A percentile compares a stretch with the other conserved stretches of the same genome.
phyloP scores from a whole-genome alignment of 441 rosid species.

The Corymbia citriodora region DNA sequence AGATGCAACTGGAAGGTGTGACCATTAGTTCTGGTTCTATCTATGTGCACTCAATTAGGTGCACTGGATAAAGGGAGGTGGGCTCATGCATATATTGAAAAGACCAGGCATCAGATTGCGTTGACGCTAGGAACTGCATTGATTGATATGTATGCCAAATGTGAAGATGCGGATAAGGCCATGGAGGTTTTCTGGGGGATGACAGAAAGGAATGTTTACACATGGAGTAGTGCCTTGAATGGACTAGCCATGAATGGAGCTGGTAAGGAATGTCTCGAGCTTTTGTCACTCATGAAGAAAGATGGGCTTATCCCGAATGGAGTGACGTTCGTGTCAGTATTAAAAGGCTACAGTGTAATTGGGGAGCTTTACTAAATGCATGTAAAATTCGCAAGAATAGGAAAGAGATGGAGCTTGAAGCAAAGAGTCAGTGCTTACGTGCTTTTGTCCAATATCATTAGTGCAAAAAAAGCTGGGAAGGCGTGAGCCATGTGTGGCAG shows the following conservation, averaged over 20 bases:
- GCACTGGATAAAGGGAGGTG: constrained; percentile 24
- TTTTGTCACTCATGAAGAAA: constrained; percentile 12
- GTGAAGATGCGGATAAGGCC: constrained; percentile 19
- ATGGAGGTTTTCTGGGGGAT: constrained; percentile 19
- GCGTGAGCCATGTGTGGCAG: constrained; percentile 48
- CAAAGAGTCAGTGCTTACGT: constrained; percentile 58
- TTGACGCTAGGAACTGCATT: constrained; percentile 17
- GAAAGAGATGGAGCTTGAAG: constrained; percentile 59
- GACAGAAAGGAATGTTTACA: constrained; percentile 7
- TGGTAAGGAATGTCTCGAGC: constrained; percentile 17
- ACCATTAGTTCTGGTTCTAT: background rate
- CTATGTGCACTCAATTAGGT: constrained; percentile 21
- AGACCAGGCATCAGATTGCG: constrained; percentile 8
- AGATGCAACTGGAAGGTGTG: constrained; percentile 18
- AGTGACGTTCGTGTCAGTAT: constrained; percentile 9
- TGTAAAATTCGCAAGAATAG: constrained; percentile 57
- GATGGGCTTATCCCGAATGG: constrained; percentile 11
- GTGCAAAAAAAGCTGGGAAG: constrained; percentile 58
- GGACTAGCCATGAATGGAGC: constrained; percentile 24
- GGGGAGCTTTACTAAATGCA: constrained; percentile 79
- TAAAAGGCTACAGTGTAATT: constrained; percentile 25
- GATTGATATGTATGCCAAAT: constrained; percentile 26
- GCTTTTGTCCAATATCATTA: constrained; percentile 57
- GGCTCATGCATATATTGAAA: constrained; percentile 18
- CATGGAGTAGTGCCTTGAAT: constrained; percentile 18